A percentile compares a stretch with the other conserved stretches of the same genome.
Conservation (phyloP, 345 rosid species). For the Microcos paniculata region DNA sequence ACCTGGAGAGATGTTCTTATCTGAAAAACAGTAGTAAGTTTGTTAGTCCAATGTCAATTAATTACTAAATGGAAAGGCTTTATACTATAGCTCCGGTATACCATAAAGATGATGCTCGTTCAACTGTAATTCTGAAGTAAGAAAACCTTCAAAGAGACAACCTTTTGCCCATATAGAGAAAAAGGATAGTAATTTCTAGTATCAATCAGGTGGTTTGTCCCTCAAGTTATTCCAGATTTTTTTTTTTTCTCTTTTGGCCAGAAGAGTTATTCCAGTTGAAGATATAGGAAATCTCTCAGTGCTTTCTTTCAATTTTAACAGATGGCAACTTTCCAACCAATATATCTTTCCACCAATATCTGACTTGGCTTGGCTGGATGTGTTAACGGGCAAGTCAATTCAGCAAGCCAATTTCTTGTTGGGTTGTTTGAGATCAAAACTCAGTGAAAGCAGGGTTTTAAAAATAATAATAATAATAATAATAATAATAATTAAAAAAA, state of each 20-base stretch:
- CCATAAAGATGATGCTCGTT: not conserved
- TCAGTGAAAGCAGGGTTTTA: too few relatives aligned
- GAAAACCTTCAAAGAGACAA: not conserved
- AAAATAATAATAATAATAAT: too few relatives aligned
- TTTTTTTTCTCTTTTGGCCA: too few relatives aligned
- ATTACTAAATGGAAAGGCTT: slow-evolving; percentile 5
- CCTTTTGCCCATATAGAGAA: not conserved
- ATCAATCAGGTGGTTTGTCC: not conserved
- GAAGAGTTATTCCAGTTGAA: too few relatives aligned
- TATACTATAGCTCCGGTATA: not conserved
- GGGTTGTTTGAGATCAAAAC: slow-evolving; percentile 2
- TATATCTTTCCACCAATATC: not conserved
- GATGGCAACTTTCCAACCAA: not conserved
- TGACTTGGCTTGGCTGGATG: not conserved
- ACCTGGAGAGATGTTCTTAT: slow-evolving; percentile 89
- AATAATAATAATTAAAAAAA: too few relatives aligned
- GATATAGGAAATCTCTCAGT: not conserved
- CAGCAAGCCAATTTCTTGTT: not conserved
- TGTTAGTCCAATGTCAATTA: slow-evolving; percentile 12
- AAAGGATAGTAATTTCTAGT: not conserved
- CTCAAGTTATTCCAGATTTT: not conserved
- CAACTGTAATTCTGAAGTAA: not conserved
- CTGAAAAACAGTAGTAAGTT: slow-evolving; percentile 48
- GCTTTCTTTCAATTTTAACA: not conserved
- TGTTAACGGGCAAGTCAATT: not conserved